A percentile compares a stretch with the other conserved stretches of the same genome.
Conservation (phyloP, 371 early-diverging fungal genomes). For the Mortierella polycephala region DNA sequence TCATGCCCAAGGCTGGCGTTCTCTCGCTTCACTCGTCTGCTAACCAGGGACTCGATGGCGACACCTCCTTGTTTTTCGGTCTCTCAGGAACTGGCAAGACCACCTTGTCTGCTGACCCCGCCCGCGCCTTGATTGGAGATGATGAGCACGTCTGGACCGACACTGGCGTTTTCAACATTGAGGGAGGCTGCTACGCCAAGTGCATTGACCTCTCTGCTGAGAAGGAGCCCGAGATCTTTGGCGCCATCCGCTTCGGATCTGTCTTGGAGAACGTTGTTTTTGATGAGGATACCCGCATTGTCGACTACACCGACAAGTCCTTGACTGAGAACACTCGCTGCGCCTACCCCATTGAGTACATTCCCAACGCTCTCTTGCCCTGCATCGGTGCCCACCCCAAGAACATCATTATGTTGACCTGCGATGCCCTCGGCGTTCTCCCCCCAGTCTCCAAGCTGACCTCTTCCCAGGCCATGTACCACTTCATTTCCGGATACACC, state of each 20-base stretch:
- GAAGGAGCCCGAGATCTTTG: constrained; percentile 97
- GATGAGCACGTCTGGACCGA: constrained; percentile 99
- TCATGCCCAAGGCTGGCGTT: constrained; percentile 96
- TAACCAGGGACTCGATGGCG: constrained; percentile 92
- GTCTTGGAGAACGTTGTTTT: constrained; percentile 96
- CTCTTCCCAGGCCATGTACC: constrained; percentile 96
- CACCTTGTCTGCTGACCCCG: constrained; percentile 96
- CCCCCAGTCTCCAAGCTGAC: constrained; percentile 94
- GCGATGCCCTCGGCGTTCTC: constrained; percentile 97
- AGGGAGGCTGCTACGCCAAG: constrained; percentile 99
- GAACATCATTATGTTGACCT: constrained; percentile 96
- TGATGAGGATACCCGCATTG: constrained; percentile 81
- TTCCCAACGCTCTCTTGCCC: constrained; percentile 95
- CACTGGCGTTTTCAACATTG: constrained; percentile 95
- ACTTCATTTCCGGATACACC: constrained; percentile 93
- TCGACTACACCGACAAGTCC: constrained; percentile 84
- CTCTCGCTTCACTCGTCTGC: constrained; percentile 98
- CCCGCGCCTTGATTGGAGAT: constrained; percentile 94
- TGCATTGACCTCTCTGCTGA: constrained; percentile 92
- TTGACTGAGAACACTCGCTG: constrained; percentile 97
- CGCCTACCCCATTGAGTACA: constrained; percentile 96
- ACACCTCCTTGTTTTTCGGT: constrained; percentile 97
- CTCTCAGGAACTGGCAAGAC: constrained; percentile 98
- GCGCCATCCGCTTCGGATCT: constrained; percentile 93
- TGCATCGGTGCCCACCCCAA: constrained; percentile 93